phyloP scores from a whole-genome alignment of 2,329 filamentous ascomycete genomes.

The Colletotrichum noveboracense region DNA sequence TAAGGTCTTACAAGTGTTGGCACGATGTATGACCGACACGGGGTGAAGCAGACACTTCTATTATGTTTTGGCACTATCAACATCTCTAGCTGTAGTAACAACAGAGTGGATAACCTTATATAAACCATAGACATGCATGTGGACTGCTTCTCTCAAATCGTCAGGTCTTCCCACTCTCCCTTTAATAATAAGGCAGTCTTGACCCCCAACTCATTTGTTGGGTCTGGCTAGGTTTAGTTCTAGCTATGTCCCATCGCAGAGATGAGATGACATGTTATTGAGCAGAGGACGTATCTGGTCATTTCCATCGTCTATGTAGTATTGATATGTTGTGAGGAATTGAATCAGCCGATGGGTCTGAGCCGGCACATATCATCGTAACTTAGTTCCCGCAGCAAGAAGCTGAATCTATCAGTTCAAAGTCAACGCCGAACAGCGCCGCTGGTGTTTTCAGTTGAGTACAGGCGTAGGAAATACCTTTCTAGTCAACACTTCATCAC shows the following conservation, averaged over 20 bases:
- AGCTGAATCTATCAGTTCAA: too few species aligned
- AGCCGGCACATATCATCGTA: background rate
- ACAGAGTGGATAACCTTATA: background rate
- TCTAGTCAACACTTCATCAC: background rate
- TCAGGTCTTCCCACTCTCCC: background rate
- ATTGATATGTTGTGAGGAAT: background rate
- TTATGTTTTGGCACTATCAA: background rate
- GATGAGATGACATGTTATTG: background rate
- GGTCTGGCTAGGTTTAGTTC: background rate
- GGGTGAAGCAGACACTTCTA: background rate
- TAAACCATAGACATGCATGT: background rate
- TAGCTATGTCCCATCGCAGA: background rate
- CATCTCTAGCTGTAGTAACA: background rate
- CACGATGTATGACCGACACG: background rate
- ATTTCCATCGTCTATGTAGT: too few species aligned
- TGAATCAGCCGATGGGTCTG: background rate
- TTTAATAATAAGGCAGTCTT: background rate
- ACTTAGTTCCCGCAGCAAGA: too few species aligned
- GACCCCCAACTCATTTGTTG: background rate
- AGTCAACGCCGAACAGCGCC: fast-evolving
- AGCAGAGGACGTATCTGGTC: too few species aligned
- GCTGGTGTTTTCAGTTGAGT: fast-evolving
- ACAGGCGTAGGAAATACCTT: fast-evolving
- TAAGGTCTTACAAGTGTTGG: fast-evolving
- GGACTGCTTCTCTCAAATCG: background rate